Base-by-base conservation (phyloP, 352 stramenopile genomes). In the Phytopythium vexans region DNA sequence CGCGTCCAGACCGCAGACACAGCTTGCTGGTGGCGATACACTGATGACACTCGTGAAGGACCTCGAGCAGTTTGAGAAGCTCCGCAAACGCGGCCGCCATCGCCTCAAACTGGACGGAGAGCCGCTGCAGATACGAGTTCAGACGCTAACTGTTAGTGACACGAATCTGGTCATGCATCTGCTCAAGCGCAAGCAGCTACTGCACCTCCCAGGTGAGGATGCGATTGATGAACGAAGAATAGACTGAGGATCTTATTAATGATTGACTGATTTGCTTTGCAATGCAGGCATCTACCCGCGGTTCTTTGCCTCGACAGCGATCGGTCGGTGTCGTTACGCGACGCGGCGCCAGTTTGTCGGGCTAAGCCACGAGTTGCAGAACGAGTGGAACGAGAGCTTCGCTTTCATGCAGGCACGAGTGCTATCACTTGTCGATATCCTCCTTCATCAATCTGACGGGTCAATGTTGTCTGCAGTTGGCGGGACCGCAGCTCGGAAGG, bases 111-210 rank as follows among this genome's bases (percentile, higher is more conserved):
- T 72, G 41, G 43, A 16, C 3, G 48, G 49, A 3, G 72, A 88
- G 9, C 38, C 27, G 5, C 39, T 84, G 32, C 78, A 89, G 46
- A 35, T 49, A 0, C 66, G 72, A 49, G 70, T 93, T 16, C 49
- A 52, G 0, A 42, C 51, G 8, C 60, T 92, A 36, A 62, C 48
- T 6, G 35, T 53, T 8, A 52, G 50, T 8, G 49, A 82, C 7
- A 74, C 59, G 52, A 72, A 50, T 8, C 55, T 86, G 21, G 44
- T 94, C 4, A 90, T 94, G 80, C 85, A 94, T 46, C 63, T 94
- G 37, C 72, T 94, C 50, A 66, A 85, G 41, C 80, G 85, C 33
- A 88, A 88, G 57, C 71, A 84, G 33, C 48, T 90, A 33, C 64
- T 94, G 5, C 82, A 92, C 41, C 55, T 88, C 9, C 72, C 82